A percentile compares a stretch with the other conserved stretches of the same genome.
These are phyloP conservation scores for Suhomyces taliae DNA, from an alignment of 1,139 yeast genomes.

Conservation along the genomic window DNA sequence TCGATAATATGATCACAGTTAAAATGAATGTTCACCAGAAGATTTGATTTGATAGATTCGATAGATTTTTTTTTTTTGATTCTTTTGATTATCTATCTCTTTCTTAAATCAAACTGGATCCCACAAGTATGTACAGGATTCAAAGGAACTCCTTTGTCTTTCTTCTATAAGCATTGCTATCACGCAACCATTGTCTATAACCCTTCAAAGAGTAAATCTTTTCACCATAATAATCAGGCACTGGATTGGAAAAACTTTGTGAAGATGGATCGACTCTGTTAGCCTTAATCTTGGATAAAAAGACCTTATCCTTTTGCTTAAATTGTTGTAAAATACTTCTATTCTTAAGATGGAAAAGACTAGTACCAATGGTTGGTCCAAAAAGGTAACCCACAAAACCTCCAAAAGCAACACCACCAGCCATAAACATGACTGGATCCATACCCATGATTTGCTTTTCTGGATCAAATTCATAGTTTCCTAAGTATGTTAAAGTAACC, in stretches of 20 bases:
- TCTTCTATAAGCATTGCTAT: conserved; percentile 86
- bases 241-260: conserved; percentile 90
- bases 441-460: conserved; percentile 84
- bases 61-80: no score
- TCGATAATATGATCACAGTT: no score
- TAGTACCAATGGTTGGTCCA: conserved; percentile 82
- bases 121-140: conserved; percentile 9
- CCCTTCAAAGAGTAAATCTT: conserved; percentile 83
- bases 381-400: conserved; percentile 78
- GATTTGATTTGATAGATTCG: no score
- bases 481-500: conserved; percentile 73
- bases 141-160: conserved; percentile 78
- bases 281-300: conserved; percentile 67
- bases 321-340: conserved; percentile 48
- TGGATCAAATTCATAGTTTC: conserved; percentile 83
- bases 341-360: conserved; percentile 59
- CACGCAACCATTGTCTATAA: conserved; percentile 94
- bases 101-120: no score
- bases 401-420: conserved; percentile 63
- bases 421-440: conserved; percentile 79
- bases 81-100: no score
- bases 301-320: conserved; percentile 65
- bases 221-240: conserved; percentile 97
- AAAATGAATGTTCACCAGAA: no score
- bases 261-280: conserved; percentile 94